Evolutionary conservation across 768 basidiomycete genomes (phyloP), one percentile per base, ranked within the genome.

Genomic region (Psilocybe azurescens): DNA sequence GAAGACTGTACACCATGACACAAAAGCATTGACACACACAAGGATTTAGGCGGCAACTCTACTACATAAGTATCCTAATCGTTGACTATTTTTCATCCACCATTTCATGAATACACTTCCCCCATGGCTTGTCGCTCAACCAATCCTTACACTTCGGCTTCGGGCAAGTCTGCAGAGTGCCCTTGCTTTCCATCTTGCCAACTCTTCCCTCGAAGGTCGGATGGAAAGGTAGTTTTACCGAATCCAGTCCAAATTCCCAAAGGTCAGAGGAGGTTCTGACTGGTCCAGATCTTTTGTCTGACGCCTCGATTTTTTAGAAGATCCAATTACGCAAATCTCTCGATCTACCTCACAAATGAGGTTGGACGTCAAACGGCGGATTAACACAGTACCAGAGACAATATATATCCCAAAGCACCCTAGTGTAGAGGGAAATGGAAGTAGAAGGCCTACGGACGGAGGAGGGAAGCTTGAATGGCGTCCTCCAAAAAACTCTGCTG

Each of bases 161-260:
- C 58, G 55, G 41, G 58, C 52, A 49, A 64, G 52, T 53, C 63
- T 39, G 55, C 54, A 51, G 41, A 30, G 3, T 67, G 65, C 41
- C 33, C 58, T 10, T 65, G 64, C 24, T 61, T 58, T 56, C 69
- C 69, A 11, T 66, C 70, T 5, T 69, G 70, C 52, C 47, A 55
- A 10, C 60, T 71, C 49, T 71, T 71, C 58, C 70, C 70, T 20
- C 52, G 70, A 29, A 61, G 65, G 18, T 48, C 39, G 11, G 70
- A 71, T 60, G 70, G 70, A 20, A 65, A 60, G 33, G 66, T 71
- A 13, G 53, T 69, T 1, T 53, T 71, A 16, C 70, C 70, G 4
- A 59, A 65, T 46, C 70, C 70, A 18, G 48, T 59, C 29, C 16
- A 53, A n/a, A 49, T 64, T 39, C 32, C 29, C 20, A 64, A 56